A percentile compares a stretch with the other conserved stretches of the same genome.
These are phyloP conservation scores for Colletotrichum sp. DNA, from an alignment of 2,329 filamentous ascomycete species.

Conservation along the genomic window DNA sequence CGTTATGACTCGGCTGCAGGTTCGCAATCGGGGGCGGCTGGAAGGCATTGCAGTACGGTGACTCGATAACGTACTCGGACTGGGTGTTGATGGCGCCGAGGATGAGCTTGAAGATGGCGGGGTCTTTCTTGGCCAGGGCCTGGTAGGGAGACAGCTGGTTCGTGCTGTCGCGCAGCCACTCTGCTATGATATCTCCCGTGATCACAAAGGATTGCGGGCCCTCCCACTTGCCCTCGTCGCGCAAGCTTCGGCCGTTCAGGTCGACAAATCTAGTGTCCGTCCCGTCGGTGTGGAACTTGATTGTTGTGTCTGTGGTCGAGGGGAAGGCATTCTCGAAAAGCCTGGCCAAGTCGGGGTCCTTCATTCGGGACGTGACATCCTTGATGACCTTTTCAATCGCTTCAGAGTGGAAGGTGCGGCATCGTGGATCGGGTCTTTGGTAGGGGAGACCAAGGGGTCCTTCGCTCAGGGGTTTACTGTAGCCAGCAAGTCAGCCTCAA, in stretches of 20 bases:
- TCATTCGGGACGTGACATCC: slow-evolving; percentile 79
- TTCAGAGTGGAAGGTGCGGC: slow-evolving; percentile 87
- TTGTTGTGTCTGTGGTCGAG: slow-evolving; percentile 87
- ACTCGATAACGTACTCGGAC: slow-evolving; percentile 90
- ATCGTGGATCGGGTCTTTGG: slow-evolving; percentile 80
- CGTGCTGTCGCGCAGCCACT: slow-evolving; percentile 91
- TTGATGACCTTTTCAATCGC: slow-evolving; percentile 87
- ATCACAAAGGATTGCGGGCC: slow-evolving; percentile 92
- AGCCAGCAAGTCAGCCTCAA: slow-evolving; percentile 2
- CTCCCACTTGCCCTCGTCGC: slow-evolving; percentile 71
- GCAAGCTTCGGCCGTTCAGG: slow-evolving; percentile 27
- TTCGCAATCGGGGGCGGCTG: slow-evolving; percentile 89
- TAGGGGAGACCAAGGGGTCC: slow-evolving; percentile 83
- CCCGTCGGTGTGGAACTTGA: slow-evolving; percentile 82
- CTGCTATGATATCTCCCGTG: slow-evolving; percentile 89
- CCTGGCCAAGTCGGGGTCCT: slow-evolving; percentile 85
- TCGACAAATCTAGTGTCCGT: slow-evolving; percentile 35
- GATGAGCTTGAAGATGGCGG: slow-evolving; percentile 77
- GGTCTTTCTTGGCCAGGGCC: slow-evolving; percentile 79
- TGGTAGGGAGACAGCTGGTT: slow-evolving; percentile 96
- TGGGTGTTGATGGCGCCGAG: slow-evolving; percentile 96
- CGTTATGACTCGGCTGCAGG: slow-evolving; percentile 73
- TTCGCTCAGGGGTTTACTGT: slow-evolving; percentile 76
- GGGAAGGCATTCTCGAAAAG: slow-evolving; percentile 96
- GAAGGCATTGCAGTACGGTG: slow-evolving; percentile 98